These are phyloP conservation scores for Ophiocordyceps unilateralis DNA, from an alignment of 2,329 filamentous ascomycete species.

Conservation along the genomic window DNA sequence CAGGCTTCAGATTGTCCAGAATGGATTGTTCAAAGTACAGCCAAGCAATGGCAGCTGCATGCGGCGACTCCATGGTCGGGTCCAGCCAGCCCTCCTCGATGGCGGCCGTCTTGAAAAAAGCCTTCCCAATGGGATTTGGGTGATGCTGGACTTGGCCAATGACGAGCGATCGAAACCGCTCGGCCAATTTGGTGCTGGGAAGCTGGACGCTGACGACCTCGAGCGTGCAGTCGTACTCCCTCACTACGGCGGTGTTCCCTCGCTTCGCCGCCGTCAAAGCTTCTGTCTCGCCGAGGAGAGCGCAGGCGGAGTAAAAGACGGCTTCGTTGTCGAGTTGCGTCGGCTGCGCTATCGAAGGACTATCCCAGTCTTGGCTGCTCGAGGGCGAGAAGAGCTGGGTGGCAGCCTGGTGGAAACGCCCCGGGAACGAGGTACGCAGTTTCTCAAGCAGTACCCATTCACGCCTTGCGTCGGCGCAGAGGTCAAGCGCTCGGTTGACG, in stretches of 20 bases:
- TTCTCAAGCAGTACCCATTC: constrained; percentile 47
- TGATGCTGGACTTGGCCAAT: constrained; percentile 14
- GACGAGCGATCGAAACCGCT: constrained; percentile 25
- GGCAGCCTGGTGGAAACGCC: constrained; percentile 64
- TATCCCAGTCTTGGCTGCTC: constrained; percentile 13
- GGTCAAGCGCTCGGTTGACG: constrained; percentile 43
- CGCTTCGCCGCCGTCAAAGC: constrained; percentile 12
- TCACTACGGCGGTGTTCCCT: constrained; percentile 16
- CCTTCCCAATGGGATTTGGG: constrained; percentile 25
- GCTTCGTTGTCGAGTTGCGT: constrained; percentile 23
- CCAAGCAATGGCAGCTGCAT: constrained; percentile 8
- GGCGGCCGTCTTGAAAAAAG: constrained; percentile 23
- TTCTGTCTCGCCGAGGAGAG: constrained; percentile 17
- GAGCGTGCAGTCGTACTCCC: constrained; percentile 36
- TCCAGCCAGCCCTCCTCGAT: constrained; percentile 32
- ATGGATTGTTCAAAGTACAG: constrained; percentile 53
- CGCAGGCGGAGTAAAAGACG: constrained; percentile 26
- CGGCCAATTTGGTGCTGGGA: constrained; percentile 21
- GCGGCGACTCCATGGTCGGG: constrained; percentile 5
- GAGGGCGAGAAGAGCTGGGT: constrained; percentile 41
- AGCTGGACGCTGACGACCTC: constrained; percentile 38
- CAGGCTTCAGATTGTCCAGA: constrained; percentile 35
- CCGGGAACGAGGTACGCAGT: constrained; percentile 42
- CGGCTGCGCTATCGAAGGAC: constrained; percentile 12
- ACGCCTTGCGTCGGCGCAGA: constrained; percentile 48